Conservation (phyloP, 2,329 filamentous ascomycete genomes). For the Fusarium nygamai region DNA sequence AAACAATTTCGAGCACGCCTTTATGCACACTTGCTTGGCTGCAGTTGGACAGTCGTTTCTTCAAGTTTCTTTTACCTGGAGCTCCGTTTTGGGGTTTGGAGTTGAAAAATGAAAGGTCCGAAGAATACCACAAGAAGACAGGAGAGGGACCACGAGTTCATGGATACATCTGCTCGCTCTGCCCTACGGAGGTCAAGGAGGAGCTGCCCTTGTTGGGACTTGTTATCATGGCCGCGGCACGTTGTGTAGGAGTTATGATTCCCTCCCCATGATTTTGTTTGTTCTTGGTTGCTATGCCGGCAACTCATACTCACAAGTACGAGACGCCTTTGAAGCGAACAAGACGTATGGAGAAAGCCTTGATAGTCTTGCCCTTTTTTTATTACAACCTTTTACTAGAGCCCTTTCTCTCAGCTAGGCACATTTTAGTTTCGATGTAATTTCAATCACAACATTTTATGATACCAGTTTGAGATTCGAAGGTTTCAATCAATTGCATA, state of each 20-base stretch:
- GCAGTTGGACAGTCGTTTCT: constrained; percentile 43
- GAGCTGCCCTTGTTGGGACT: constrained; percentile 26
- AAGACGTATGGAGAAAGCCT: constrained; percentile 46
- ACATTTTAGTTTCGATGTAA: constrained; percentile 60
- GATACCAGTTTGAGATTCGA: constrained; percentile 54
- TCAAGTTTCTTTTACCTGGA: constrained; percentile 42
- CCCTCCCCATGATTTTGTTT: constrained; percentile 38
- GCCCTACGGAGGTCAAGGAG: constrained; percentile 20
- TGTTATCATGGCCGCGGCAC: constrained; percentile 35
- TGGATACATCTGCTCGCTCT: constrained; percentile 45
- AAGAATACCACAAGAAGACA: constrained; percentile 45
- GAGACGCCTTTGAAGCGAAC: constrained; percentile 37
- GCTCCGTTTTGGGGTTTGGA: constrained; percentile 48
- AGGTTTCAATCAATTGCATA: constrained; percentile 32
- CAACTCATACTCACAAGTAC: constrained; percentile 37
- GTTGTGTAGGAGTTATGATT: constrained; percentile 43
- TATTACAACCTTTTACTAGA: constrained; percentile 47
- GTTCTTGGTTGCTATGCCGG: constrained; percentile 36
- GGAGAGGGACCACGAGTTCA: constrained; percentile 38
- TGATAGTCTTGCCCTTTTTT: constrained; percentile 53
- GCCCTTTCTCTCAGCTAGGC: constrained; percentile 49
- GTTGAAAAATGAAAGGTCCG: constrained; percentile 48
- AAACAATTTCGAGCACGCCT: constrained; percentile 49
- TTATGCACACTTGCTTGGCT: constrained; percentile 40
- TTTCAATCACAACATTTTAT: constrained; percentile 53